Conservation (phyloP, 2,329 filamentous ascomycete species). For the Paracamarosporium sp. region DNA sequence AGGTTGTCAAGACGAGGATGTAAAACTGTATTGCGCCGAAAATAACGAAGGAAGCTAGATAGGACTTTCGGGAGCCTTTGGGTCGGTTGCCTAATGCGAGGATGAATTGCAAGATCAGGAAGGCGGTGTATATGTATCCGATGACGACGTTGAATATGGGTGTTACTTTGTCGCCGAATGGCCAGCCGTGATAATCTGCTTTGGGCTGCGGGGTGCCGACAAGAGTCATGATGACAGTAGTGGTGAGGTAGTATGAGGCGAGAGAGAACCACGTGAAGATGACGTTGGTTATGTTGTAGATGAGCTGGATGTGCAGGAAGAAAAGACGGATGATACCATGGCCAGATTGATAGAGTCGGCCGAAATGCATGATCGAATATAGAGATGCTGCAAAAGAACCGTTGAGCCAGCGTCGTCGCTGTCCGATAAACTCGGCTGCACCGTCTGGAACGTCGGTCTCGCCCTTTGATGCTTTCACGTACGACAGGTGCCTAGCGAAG, state of each 20-base stretch:
- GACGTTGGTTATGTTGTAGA: slow-evolving; percentile 92
- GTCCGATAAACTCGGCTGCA: slow-evolving; percentile 94
- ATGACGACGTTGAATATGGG: slow-evolving; percentile 90
- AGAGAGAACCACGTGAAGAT: slow-evolving; percentile 81
- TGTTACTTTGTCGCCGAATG: slow-evolving; percentile 85
- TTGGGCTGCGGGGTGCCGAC: slow-evolving; percentile 67
- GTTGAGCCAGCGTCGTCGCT: slow-evolving; percentile 98
- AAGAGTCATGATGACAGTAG: slow-evolving; percentile 95
- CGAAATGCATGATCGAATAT: slow-evolving; percentile 98
- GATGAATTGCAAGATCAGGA: slow-evolving; percentile 93
- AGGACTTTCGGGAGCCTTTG: slow-evolving; percentile 90
- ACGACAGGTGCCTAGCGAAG: slow-evolving; percentile 97
- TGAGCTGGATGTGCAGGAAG: slow-evolving; percentile 94
- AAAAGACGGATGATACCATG: slow-evolving; percentile 99
- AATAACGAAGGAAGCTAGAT: slow-evolving; percentile 85
- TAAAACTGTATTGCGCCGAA: slow-evolving; percentile 91
- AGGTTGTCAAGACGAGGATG: slow-evolving; percentile 84
- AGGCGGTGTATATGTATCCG: slow-evolving; percentile 89
- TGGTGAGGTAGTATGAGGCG: slow-evolving; percentile 96
- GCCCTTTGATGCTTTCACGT: slow-evolving; percentile 98
- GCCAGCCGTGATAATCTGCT: slow-evolving; percentile 69
- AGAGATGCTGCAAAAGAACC: slow-evolving; percentile 97
- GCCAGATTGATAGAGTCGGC: slow-evolving; percentile 96
- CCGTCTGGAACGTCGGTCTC: slow-evolving; percentile 99
- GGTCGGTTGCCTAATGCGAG: slow-evolving; percentile 94